These are phyloP conservation scores for Stagonosporopsis vannaccii DNA, from an alignment of 2,329 filamentous ascomycete genomes.

Conservation along the genomic window DNA sequence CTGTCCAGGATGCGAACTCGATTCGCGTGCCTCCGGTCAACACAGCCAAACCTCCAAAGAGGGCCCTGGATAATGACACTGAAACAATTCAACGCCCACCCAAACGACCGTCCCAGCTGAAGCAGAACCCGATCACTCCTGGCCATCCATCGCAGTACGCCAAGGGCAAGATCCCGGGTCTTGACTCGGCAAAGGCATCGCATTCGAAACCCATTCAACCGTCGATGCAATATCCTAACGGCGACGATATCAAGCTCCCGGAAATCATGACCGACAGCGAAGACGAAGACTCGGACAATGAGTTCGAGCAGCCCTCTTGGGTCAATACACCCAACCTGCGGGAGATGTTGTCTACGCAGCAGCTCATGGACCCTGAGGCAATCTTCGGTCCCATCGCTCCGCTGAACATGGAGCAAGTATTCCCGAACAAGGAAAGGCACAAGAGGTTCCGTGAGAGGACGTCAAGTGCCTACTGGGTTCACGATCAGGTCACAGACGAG, in stretches of 20 bases:
- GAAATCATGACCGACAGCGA: constrained; percentile 97
- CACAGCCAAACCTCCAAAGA: constrained; percentile 75
- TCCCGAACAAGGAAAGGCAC: constrained; percentile 76
- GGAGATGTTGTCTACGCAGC: constrained; percentile 78
- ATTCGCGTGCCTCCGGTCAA: constrained; percentile 63
- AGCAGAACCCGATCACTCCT: constrained; percentile 55
- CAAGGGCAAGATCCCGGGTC: constrained; percentile 89
- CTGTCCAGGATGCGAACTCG: constrained; percentile 67
- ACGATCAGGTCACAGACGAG: constrained; percentile 85
- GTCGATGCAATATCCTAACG: constrained; percentile 82
- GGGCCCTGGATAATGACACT: constrained; percentile 74
- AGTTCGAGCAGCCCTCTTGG: constrained; percentile 78
- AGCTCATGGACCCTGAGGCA: constrained; percentile 80
- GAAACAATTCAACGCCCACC: constrained; percentile 59
- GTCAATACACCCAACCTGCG: constrained; percentile 86
- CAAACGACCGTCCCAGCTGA: constrained; percentile 53
- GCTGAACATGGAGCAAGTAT: constrained; percentile 95
- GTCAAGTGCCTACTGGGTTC: constrained; percentile 92
- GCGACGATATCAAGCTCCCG: constrained; percentile 88
- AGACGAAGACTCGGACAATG: constrained; percentile 75
- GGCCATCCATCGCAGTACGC: constrained; percentile 74
- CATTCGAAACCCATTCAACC: constrained; percentile 57
- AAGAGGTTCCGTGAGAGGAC: constrained; percentile 90
- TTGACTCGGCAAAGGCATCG: constrained; percentile 63
- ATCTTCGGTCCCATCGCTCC: constrained; percentile 91